phyloP scores from a whole-genome alignment of 2,329 filamentous ascomycete species.

The Colletotrichum gloeosporioides region DNA sequence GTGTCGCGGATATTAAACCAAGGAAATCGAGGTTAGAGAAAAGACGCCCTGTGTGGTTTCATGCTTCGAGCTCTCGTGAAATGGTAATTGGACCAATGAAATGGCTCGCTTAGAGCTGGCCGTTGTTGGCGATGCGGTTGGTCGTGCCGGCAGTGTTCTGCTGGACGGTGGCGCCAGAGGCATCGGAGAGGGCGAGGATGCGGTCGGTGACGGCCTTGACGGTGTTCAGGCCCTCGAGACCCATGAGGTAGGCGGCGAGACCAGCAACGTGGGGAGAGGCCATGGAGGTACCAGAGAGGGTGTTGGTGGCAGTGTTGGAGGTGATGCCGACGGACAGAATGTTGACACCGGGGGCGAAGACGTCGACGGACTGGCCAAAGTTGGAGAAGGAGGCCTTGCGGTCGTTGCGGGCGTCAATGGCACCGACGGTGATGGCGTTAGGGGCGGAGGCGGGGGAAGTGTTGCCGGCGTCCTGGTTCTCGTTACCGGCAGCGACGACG shows the following conservation, averaged over 20 bases:
- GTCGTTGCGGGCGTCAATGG: constrained; percentile 58
- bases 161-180: constrained; percentile 48
- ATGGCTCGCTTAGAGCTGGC: constrained; percentile 31
- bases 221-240: constrained; percentile 53
- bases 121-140: constrained; percentile 63
- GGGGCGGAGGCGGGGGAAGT: constrained; percentile 60
- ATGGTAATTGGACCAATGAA: neutral
- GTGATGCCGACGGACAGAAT: constrained; percentile 58
- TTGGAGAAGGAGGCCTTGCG: constrained; percentile 61
- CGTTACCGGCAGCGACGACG: constrained; percentile 67
- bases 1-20: constrained; percentile 8
- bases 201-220: constrained; percentile 49
- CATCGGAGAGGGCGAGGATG: constrained; percentile 58
- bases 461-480: constrained; percentile 54
- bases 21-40: neutral
- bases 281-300: constrained; percentile 65
- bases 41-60: neutral
- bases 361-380: constrained; percentile 58
- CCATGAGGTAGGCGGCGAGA: constrained; percentile 71
- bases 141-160: constrained; percentile 53
- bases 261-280: constrained; percentile 72
- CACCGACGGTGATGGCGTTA: constrained; percentile 65
- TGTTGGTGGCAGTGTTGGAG: constrained; percentile 48
- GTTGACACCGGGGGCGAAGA: constrained; percentile 62
- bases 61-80: neutral